A percentile compares a stretch with the other conserved stretches of the same genome.
phyloP scores from a whole-genome alignment of 2,329 filamentous ascomycete species.

The Colletotrichum lupini region DNA sequence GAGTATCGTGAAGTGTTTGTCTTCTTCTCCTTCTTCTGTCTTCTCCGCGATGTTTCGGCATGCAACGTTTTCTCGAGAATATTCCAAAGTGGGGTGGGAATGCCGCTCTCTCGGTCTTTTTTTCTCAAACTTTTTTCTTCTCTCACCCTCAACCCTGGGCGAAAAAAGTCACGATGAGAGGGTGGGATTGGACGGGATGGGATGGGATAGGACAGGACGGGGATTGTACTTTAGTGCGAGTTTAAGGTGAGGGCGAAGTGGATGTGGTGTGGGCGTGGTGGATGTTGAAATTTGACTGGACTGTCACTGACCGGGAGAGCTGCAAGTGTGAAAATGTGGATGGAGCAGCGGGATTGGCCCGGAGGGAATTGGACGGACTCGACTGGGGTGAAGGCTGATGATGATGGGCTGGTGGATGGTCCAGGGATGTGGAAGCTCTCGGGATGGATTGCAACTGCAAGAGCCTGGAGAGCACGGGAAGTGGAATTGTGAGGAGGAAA shows the following conservation, averaged over 20 bases:
- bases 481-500: not conserved
- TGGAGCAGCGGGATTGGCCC: not conserved
- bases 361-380: not conserved
- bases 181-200: conserved; percentile 5
- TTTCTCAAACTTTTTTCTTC: not conserved
- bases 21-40: not conserved
- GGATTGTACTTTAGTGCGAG: not conserved
- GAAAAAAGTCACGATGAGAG: not conserved
- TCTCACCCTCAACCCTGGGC: not conserved
- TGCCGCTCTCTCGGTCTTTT: not conserved
- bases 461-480: not conserved
- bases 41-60: not conserved
- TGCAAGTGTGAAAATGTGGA: not conserved
- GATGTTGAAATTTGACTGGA: not conserved
- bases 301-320: conserved; percentile 4
- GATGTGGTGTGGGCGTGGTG: not conserved
- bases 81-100: conserved; percentile 24
- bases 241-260: not conserved
- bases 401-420: not conserved
- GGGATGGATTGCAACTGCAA: not conserved
- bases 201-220: not conserved
- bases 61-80: conserved; percentile 29
- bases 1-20: conserved; percentile 6
- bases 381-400: not conserved
- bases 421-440: not conserved